A percentile compares a stretch with the other conserved stretches of the same genome.
Conservation (phyloP, 2,329 filamentous ascomycete genomes). For the Colletotrichum spinosum region DNA sequence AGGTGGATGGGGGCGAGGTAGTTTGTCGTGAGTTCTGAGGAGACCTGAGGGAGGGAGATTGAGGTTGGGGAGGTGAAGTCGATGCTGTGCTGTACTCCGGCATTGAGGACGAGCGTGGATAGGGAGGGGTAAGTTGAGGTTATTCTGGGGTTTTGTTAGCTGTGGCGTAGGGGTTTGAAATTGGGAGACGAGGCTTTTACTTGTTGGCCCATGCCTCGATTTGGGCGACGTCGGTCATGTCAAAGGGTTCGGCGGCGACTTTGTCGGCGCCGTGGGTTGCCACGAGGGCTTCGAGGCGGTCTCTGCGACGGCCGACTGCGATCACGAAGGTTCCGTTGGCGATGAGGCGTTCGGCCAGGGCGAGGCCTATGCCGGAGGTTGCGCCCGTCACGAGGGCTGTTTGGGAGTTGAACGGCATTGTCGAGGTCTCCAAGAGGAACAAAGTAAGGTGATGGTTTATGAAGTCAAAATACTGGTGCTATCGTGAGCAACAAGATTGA, state of each 20-base stretch:
- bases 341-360: slow-evolving; percentile 56
- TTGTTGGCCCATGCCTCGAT: slow-evolving; percentile 55
- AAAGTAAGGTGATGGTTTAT: no score
- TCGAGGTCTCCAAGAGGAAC: slow-evolving; percentile 12
- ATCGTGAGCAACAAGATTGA: no score
- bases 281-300: slow-evolving; percentile 63
- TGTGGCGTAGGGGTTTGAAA: not conserved
- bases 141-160: slow-evolving; percentile 43
- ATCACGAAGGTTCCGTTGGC: slow-evolving; percentile 63
- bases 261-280: slow-evolving; percentile 57
- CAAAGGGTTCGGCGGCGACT: slow-evolving; percentile 52
- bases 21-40: slow-evolving; percentile 59
- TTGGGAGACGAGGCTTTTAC: slow-evolving; percentile 42
- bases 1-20: slow-evolving; percentile 59
- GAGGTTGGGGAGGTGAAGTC: slow-evolving; percentile 57
- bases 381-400: slow-evolving; percentile 66
- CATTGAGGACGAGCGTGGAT: slow-evolving; percentile 68
- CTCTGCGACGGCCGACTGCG: slow-evolving; percentile 65
- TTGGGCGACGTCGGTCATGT: slow-evolving; percentile 56
- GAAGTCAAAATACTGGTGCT: no score
- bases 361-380: slow-evolving; percentile 64
- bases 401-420: slow-evolving; percentile 66
- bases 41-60: slow-evolving; percentile 50
- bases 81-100: slow-evolving; percentile 63
- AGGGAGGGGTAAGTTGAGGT: slow-evolving; percentile 57